phyloP scores from a whole-genome alignment of 371 early-diverging fungal genomes.

The Saksenaea oblongispora region DNA sequence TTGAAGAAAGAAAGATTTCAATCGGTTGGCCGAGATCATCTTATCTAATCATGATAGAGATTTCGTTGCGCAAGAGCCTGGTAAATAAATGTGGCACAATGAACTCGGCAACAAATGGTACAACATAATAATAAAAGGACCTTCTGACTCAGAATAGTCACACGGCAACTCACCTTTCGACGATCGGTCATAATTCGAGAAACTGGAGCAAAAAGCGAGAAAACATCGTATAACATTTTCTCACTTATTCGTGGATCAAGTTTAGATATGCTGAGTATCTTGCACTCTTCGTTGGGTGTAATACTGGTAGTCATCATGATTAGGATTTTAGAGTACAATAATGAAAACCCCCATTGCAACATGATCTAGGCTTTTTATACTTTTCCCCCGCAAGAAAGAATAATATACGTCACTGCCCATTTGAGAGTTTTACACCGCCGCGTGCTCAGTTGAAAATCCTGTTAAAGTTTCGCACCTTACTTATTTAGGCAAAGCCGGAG shows the following conservation, averaged over 20 bases:
- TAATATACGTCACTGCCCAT: background rate
- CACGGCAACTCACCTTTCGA: conserved; percentile 57
- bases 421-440: too few species aligned
- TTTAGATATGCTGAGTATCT: conserved; percentile 78
- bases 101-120: background rate
- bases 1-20: background rate
- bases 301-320: background rate
- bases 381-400: background rate
- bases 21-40: background rate
- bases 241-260: conserved; percentile 75
- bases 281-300: conserved; percentile 45
- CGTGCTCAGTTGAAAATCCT: too few species aligned
- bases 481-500: too few species aligned
- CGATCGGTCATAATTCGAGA: conserved; percentile 71
- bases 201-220: conserved; percentile 59
- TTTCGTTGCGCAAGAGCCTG: background rate
- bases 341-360: background rate
- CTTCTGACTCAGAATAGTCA: background rate
- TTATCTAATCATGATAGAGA: background rate
- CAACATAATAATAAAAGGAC: background rate
- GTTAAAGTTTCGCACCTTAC: too few species aligned
- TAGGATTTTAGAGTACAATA: background rate
- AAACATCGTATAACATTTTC: conserved; percentile 61
- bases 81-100: background rate
- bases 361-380: background rate